Percentiles rank a stretch among this genome's conserved stretches.
Conservation (phyloP, 2,329 filamentous ascomycete genomes). For the Erysiphe neolycopersici region DNA sequence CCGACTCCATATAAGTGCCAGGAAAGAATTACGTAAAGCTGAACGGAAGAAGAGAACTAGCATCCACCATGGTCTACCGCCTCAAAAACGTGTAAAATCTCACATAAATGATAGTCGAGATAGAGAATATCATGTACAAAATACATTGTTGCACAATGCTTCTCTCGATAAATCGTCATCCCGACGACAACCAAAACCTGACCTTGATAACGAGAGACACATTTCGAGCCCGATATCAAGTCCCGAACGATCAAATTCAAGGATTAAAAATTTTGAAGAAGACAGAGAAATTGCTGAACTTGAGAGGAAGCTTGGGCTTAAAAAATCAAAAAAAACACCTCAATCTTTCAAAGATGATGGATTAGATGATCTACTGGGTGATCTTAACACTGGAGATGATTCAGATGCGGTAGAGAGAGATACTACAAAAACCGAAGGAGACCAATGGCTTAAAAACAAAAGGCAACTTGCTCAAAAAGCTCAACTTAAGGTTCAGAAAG, state of each 20-base stretch:
- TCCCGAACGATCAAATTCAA: conserved; percentile 9
- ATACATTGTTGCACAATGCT: neutral
- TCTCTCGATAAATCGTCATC: neutral
- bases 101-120: neutral
- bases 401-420: conserved; percentile 21
- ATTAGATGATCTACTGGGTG: conserved; percentile 49
- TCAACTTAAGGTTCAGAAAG: too few relatives aligned
- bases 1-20: conserved; percentile 4
- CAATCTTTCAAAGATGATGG: conserved; percentile 61
- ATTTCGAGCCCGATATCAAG: conserved; percentile 3
- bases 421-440: conserved; percentile 28
- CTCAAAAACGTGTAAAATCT: conserved; percentile 8
- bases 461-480: conserved; percentile 10
- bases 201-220: neutral
- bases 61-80: conserved; percentile 7
- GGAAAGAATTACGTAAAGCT: conserved; percentile 13
- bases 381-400: conserved; percentile 28
- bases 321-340: conserved; percentile 43
- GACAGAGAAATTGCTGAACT: conserved; percentile 70
- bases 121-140: conserved; percentile 1
- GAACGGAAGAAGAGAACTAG: conserved; percentile 11
- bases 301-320: conserved; percentile 68
- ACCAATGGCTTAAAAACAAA: conserved; percentile 33
- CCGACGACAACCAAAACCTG: conserved; percentile 1
- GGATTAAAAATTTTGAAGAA: conserved; percentile 42